phyloP scores from a whole-genome alignment of 768 basidiomycete genomes.

The Naematelia aurantialba region DNA sequence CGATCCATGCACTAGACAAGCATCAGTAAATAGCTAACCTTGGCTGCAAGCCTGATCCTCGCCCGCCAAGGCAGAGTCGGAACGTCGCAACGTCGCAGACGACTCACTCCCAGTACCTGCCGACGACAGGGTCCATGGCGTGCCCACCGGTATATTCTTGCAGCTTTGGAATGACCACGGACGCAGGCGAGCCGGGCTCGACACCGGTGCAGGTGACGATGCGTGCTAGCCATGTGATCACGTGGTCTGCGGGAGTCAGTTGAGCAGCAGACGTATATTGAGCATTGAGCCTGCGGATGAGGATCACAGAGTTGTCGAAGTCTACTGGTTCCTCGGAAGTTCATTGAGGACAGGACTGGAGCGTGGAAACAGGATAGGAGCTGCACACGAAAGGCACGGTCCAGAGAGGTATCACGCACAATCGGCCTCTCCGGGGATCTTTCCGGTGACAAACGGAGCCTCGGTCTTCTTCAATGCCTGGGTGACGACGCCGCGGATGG shows the following conservation, averaged over 20 bases:
- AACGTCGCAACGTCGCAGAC: neutral
- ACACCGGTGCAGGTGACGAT: slow-evolving; percentile 35
- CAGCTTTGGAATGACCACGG: slow-evolving; percentile 30
- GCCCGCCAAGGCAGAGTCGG: too few relatives aligned
- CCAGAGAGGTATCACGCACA: slow-evolving; percentile 23
- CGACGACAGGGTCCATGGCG: slow-evolving; percentile 36
- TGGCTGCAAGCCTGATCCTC: neutral
- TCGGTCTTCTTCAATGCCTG: slow-evolving; percentile 42
- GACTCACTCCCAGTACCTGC: slow-evolving; percentile 46
- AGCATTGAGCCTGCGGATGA: too few relatives aligned
- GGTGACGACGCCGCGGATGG: slow-evolving; percentile 35
- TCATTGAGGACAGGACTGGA: too few relatives aligned
- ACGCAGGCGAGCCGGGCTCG: slow-evolving; percentile 27
- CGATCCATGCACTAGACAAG: slow-evolving; percentile 33
- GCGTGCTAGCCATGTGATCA: slow-evolving; percentile 43
- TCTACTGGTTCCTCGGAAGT: too few relatives aligned
- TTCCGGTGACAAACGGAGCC: slow-evolving; percentile 35
- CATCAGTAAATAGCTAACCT: neutral
- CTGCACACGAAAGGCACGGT: neutral
- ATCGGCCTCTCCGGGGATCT: slow-evolving; percentile 34
- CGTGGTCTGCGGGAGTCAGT: slow-evolving; percentile 25
- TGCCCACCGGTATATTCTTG: slow-evolving; percentile 38
- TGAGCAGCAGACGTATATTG: too few relatives aligned
- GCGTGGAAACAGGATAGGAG: too few relatives aligned
- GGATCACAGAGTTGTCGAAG: too few relatives aligned